Percentiles rank a stretch among this genome's conserved stretches.
Conservation (phyloP, 2,329 filamentous ascomycete species). For the Talaromyces atroroseus region DNA sequence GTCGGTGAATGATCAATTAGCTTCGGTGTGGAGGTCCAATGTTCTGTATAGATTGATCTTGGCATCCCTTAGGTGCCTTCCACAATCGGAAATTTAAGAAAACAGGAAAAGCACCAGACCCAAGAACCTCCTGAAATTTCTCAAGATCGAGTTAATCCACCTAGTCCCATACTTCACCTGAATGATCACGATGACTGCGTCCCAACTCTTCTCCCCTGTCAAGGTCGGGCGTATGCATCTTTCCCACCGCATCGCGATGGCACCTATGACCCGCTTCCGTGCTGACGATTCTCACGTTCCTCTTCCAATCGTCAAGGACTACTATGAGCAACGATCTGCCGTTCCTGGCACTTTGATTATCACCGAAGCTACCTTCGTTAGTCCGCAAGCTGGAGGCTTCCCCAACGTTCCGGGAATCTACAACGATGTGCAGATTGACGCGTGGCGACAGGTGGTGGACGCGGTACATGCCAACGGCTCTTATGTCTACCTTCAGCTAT, state of each 20-base stretch:
- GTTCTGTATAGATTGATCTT: too few species aligned
- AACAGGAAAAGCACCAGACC: too few species aligned
- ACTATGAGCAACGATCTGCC: slow-evolving; percentile 48
- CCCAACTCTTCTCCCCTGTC: slow-evolving; percentile 26
- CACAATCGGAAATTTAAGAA: too few species aligned
- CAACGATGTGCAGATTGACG: slow-evolving; percentile 46
- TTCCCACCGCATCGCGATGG: slow-evolving; percentile 45
- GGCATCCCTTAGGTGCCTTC: too few species aligned
- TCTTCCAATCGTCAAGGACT: slow-evolving; percentile 37
- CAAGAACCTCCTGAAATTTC: too few species aligned
- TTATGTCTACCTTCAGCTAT: slow-evolving; percentile 58
- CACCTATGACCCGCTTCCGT: slow-evolving; percentile 51
- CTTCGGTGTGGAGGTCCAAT: too few species aligned
- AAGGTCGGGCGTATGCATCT: slow-evolving; percentile 32
- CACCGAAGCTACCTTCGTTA: slow-evolving; percentile 51
- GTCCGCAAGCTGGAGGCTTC: slow-evolving; percentile 39
- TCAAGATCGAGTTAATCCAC: too few species aligned
- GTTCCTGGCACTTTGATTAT: slow-evolving; percentile 51
- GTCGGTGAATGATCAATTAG: too few species aligned
- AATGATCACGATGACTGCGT: too few species aligned
- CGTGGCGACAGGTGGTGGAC: slow-evolving; percentile 54
- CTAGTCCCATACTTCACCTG: too few species aligned
- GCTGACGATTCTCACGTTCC: slow-evolving; percentile 42
- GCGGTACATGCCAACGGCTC: slow-evolving; percentile 55
- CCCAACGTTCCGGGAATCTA: slow-evolving; percentile 53